A percentile compares a stretch with the other conserved stretches of the same genome.
Evolutionary conservation across 208 protist genomes (phyloP).

Genomic region (Leptomonas pyrrhocoris): DNA sequence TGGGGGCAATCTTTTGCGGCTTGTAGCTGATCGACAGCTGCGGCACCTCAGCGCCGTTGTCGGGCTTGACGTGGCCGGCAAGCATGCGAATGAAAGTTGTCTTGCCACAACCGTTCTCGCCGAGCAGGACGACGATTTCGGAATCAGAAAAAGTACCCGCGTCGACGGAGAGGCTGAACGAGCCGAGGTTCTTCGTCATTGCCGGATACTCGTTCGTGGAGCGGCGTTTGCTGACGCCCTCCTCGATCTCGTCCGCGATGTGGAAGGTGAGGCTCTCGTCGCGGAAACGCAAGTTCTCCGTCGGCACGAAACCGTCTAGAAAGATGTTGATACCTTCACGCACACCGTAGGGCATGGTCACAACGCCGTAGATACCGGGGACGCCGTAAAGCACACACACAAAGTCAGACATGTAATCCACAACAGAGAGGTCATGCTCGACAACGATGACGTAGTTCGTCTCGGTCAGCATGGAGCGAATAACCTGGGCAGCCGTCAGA

Average conservation of each 20-base stretch:
- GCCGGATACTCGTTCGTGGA: slow-evolving; percentile 93
- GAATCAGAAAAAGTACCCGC: slow-evolving; percentile 97
- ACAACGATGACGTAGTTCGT: slow-evolving; percentile 99
- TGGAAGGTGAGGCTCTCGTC: slow-evolving; percentile 97
- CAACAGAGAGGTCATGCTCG: slow-evolving; percentile 99
- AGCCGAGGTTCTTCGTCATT: slow-evolving; percentile 97
- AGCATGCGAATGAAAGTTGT: slow-evolving; percentile 99
- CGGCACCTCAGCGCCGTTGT: slow-evolving; percentile 91
- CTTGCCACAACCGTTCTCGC: slow-evolving; percentile 99
- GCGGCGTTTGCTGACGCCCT: slow-evolving; percentile 72
- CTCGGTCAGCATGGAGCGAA: slow-evolving; percentile 94
- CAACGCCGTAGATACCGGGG: slow-evolving; percentile 99
- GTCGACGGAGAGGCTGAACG: slow-evolving; percentile 95
- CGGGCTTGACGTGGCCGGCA: slow-evolving; percentile 94
- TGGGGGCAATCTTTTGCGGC: slow-evolving; percentile 99
- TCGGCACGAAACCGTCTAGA: slow-evolving; percentile 99
- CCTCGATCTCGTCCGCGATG: slow-evolving; percentile 83
- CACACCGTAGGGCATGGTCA: slow-evolving; percentile 99
- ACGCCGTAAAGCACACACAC: slow-evolving; percentile 99
- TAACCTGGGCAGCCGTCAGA: slow-evolving; percentile 97
- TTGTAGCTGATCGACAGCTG: slow-evolving; percentile 99
- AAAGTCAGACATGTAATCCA: slow-evolving; percentile 99
- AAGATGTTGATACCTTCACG: slow-evolving; percentile 99
- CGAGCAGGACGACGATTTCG: slow-evolving; percentile 99
- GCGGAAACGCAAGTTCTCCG: slow-evolving; percentile 99